Evolutionary conservation across 2,329 filamentous ascomycete genomes (phyloP).

Genomic region (Ascochyta rabiei): DNA sequence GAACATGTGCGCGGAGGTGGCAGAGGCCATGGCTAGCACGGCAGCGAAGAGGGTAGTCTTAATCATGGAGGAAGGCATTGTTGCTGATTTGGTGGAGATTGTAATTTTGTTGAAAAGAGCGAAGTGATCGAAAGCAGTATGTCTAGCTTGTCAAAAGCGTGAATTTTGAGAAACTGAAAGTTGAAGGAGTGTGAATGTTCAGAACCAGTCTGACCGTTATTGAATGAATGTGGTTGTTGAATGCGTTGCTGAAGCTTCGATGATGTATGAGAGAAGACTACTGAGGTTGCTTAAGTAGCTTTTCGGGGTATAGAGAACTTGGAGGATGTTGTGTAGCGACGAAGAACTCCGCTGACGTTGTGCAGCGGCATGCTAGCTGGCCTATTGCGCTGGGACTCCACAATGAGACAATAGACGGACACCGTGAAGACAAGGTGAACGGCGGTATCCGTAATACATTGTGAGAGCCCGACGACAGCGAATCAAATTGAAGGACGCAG

Average conservation of each 20-base stretch:
- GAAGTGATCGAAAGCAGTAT: constrained; percentile 14
- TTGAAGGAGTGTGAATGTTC: constrained; percentile 19
- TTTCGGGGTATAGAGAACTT: background rate
- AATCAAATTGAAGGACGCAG: constrained; percentile 14
- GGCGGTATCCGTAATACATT: constrained; percentile 10
- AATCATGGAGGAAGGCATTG: constrained; percentile 15
- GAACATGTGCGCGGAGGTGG: constrained; percentile 74
- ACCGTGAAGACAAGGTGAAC: constrained; percentile 29
- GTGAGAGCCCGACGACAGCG: constrained; percentile 5
- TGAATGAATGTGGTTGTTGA: constrained; percentile 13
- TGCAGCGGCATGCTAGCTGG: constrained; percentile 5
- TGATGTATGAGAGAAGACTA: constrained; percentile 18
- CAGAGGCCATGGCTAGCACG: constrained; percentile 56
- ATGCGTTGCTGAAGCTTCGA: constrained; percentile 18
- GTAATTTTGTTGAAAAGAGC: constrained; percentile 8
- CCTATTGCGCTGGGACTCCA: constrained; percentile 20
- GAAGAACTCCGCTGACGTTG: constrained; percentile 18
- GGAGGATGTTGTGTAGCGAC: constrained; percentile 14
- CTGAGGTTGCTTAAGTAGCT: constrained; percentile 17
- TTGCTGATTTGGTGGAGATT: constrained; percentile 11
- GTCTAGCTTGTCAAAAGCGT: constrained; percentile 14
- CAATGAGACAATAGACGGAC: constrained; percentile 28
- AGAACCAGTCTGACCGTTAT: constrained; percentile 19
- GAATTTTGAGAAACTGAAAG: constrained; percentile 1
- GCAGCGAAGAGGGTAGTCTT: constrained; percentile 21